These are phyloP conservation scores for Salisapilia sapeloensis DNA, from an alignment of 352 stramenopile genomes.

Conservation along the genomic window DNA sequence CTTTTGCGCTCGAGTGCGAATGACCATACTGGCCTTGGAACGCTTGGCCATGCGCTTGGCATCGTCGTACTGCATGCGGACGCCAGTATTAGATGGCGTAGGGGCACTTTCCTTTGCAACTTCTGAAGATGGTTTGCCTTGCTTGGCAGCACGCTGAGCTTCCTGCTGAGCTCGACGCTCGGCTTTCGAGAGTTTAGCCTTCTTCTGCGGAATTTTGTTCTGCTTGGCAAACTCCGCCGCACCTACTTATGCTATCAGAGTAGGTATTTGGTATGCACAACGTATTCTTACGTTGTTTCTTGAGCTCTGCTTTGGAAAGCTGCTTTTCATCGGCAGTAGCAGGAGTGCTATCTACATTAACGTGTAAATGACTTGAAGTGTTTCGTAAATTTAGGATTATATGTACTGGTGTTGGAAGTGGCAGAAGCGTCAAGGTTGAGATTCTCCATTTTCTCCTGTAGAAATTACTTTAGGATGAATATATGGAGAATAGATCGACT, in stretches of 20 bases:
- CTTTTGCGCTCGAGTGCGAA: conserved; percentile 64
- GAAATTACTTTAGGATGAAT: background rate
- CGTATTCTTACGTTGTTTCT: conserved; percentile 12
- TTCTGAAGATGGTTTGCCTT: conserved; percentile 6
- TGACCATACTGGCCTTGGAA: conserved; percentile 47
- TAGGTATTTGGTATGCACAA: background rate
- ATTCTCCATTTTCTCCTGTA: conserved; percentile 20
- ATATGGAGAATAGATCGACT: background rate
- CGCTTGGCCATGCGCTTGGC: conserved; percentile 59
- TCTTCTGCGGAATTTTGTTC: conserved; percentile 16
- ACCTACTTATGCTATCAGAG: too few relatives aligned
- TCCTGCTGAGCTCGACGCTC: conserved; percentile 87
- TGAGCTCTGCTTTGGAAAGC: conserved; percentile 44
- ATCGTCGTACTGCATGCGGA: conserved; percentile 59
- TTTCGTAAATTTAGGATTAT: too few relatives aligned
- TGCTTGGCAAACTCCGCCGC: conserved; percentile 44
- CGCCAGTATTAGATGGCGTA: conserved; percentile 24
- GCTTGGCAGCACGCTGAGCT: conserved; percentile 73
- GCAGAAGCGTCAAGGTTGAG: conserved; percentile 22
- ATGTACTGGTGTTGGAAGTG: conserved; percentile 1
- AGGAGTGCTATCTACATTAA: background rate
- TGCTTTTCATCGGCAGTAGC: conserved; percentile 12
- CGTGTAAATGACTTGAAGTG: too few relatives aligned
- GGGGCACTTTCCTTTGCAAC: conserved; percentile 5
- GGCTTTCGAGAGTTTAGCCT: conserved; percentile 84